Evolutionary conservation across 1,139 yeast genomes (phyloP), one percentile per base, ranked within the genome.

Genomic region (Ogataea hybrid): DNA sequence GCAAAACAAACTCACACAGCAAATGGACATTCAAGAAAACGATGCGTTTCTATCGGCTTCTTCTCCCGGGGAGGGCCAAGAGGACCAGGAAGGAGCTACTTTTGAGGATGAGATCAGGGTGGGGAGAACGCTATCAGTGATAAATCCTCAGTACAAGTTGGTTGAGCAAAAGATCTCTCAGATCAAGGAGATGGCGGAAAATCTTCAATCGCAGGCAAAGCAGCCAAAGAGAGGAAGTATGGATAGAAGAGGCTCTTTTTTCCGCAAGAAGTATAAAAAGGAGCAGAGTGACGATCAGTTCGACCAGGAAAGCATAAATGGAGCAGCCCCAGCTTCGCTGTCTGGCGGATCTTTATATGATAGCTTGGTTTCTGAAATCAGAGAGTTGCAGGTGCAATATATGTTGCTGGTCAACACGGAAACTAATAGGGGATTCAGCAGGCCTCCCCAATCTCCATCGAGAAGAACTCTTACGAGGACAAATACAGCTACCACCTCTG

Each of bases 401-500:
- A 30, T 44, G 27, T 30, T 44, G 27, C 34, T 50, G 33, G 44
- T 45, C 40, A 51, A 50, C 32, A 42, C 53, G 1, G 49, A 44
- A 21, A 41, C 45, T 4, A 44, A 43, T 41, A 44, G 54, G 35
- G 53, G 53, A 6, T 41, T 50, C 28, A 52, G 56, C 29, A 42
- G 42, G 22, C 46, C 46, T 3, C 44, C 52, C 4, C 12, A 44
- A 9, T 39, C 52, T 16, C 48, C 53, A 10, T 46, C 58, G 1
- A 46, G 54, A 25, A 46, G 49, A 25, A 42, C 54, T 5, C 43
- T 59, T 14, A 48, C 54, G 5, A 48, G 63, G 32, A 52, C 59
- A 5, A 53, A 49, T n/a, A 59, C 62, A 1, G 46, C 52, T 4
- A 53, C 63, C 2, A 51, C 57, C 5, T 63, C 70, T 1, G 41